A percentile compares a stretch with the other conserved stretches of the same genome.
phyloP scores from a whole-genome alignment of 805 yeast genomes.

The Clavispora asparagi region DNA sequence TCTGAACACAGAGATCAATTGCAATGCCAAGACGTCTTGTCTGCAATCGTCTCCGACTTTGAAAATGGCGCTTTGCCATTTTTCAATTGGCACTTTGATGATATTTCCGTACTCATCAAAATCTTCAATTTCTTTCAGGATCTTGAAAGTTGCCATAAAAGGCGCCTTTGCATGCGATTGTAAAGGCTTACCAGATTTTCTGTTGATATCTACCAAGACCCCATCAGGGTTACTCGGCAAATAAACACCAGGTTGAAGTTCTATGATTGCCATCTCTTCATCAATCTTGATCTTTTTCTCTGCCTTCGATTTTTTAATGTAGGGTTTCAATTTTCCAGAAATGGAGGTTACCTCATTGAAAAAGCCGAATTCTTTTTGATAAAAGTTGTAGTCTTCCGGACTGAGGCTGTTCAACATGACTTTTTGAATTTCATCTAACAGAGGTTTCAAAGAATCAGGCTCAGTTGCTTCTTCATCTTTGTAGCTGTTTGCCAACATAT shows the following conservation, averaged over 20 bases:
- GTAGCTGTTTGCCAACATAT: slow-evolving; percentile 88
- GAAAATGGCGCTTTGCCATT: slow-evolving; percentile 94
- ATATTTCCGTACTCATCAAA: slow-evolving; percentile 34
- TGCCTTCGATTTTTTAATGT: slow-evolving; percentile 87
- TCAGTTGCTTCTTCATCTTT: slow-evolving; percentile 80
- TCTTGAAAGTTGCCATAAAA: slow-evolving; percentile 91
- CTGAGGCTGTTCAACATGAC: slow-evolving; percentile 61
- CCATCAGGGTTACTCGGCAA: slow-evolving; percentile 98
- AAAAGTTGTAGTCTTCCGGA: slow-evolving; percentile 57
- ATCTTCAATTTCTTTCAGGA: slow-evolving; percentile 52
- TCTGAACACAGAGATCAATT: slow-evolving; percentile 84
- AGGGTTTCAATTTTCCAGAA: slow-evolving; percentile 93
- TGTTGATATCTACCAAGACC: slow-evolving; percentile 80
- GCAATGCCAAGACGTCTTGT: slow-evolving; percentile 93
- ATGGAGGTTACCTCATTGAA: slow-evolving; percentile 89
- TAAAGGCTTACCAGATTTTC: slow-evolving; percentile 88
- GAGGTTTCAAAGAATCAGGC: slow-evolving; percentile 81
- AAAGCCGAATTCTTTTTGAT: slow-evolving; percentile 79
- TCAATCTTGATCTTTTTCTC: slow-evolving; percentile 95
- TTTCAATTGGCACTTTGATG: slow-evolving; percentile 44
- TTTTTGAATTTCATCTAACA: slow-evolving; percentile 65
- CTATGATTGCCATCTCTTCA: slow-evolving; percentile 83
- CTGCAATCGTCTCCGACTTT: slow-evolving; percentile 99
- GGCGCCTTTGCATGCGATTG: slow-evolving; percentile 99
- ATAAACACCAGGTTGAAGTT: slow-evolving; percentile 76